A percentile compares a stretch with the other conserved stretches of the same genome.
These are phyloP conservation scores for Aspergillus sclerotialis DNA, from an alignment of 2,329 filamentous ascomycete species.

Conservation along the genomic window DNA sequence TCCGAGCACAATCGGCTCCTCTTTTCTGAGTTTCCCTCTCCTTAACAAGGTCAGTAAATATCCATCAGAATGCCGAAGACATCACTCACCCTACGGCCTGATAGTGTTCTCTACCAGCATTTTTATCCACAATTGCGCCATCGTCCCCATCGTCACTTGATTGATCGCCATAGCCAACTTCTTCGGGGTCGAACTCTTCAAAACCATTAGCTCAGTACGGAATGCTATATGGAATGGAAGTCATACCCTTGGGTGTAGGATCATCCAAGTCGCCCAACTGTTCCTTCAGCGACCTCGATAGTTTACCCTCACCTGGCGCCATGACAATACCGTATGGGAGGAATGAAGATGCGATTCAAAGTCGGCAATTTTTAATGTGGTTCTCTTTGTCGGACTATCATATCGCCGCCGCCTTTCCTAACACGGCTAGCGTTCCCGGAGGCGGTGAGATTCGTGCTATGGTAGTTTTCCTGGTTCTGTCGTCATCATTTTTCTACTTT, in stretches of 20 bases:
- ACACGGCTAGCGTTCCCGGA: no score
- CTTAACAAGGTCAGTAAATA: constrained; percentile 31
- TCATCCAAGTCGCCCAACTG: constrained; percentile 59
- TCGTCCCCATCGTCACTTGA: constrained; percentile 47
- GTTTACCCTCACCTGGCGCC: constrained; percentile 23
- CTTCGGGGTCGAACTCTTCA: constrained; percentile 75
- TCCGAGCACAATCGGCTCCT: constrained; percentile 62
- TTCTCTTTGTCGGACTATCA: no score
- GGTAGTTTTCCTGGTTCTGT: no score
- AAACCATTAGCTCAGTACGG: constrained; percentile 1
- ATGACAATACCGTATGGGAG: no score
- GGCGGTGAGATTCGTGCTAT: no score
- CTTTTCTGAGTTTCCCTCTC: constrained; percentile 76
- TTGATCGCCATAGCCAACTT: constrained; percentile 49
- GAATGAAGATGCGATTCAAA: no score
- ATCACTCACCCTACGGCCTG: constrained; percentile 65
- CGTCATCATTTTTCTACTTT: no score
- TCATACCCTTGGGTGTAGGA: constrained; percentile 53
- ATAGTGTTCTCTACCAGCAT: constrained; percentile 78
- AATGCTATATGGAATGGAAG: constrained; percentile 1
- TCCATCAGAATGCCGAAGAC: constrained; percentile 11
- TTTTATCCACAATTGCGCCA: constrained; percentile 39
- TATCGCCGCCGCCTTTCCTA: no score
- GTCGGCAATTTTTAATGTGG: constrained; percentile 8
- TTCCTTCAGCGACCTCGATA: constrained; percentile 51